These are phyloP conservation scores for Nakazawaea holstii DNA, from an alignment of 805 yeast genomes.

Conservation along the genomic window DNA sequence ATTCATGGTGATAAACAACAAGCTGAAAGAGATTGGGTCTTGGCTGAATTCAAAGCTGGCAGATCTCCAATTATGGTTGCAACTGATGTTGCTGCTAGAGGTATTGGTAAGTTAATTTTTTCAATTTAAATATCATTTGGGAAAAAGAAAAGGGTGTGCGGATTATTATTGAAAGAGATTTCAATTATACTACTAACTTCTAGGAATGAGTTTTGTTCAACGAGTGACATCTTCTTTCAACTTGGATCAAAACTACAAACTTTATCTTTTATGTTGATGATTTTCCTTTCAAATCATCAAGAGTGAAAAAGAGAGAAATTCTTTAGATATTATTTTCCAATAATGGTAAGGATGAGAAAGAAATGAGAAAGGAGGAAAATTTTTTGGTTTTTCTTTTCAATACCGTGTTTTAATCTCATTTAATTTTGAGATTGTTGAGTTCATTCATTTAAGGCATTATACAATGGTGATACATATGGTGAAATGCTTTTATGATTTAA, in stretches of 20 bases:
- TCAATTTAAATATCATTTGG: neutral
- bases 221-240: neutral
- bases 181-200: neutral
- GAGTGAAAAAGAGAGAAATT: neutral
- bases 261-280: neutral
- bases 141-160: neutral
- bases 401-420: no score
- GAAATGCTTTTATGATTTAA: no score
- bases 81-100: slow-evolving; percentile 99
- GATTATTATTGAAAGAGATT: neutral
- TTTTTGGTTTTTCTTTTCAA: no score
- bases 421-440: no score
- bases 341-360: neutral
- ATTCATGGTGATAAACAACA: slow-evolving; percentile 98
- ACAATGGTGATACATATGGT: neutral
- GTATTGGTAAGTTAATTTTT: slow-evolving; percentile 82
- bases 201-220: neutral
- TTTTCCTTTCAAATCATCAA: neutral
- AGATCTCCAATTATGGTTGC: slow-evolving; percentile 97
- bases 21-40: slow-evolving; percentile 98
- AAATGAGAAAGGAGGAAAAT: neutral
- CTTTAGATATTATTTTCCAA: neutral
- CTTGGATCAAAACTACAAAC: neutral
- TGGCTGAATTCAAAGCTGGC: slow-evolving; percentile 87
- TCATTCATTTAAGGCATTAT: neutral